These are phyloP conservation scores for Fomitopsis betulina DNA, from an alignment of 1,284 basidiomycete species.

Conservation along the genomic window DNA sequence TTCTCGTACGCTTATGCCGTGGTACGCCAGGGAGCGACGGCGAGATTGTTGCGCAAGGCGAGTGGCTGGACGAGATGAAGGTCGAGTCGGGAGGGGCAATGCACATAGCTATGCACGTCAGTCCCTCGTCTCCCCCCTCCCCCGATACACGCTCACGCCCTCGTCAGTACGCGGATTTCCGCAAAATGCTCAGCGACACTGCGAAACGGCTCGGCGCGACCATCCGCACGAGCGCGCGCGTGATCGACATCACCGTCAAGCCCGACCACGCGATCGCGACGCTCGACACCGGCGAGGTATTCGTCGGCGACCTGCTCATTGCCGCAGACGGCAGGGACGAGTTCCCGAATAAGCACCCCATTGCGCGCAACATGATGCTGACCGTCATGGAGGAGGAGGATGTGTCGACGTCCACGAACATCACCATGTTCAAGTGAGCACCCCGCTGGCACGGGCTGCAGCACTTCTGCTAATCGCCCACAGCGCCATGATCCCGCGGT, in stretches of 20 bases:
- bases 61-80: constrained; percentile 24
- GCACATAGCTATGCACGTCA: constrained; percentile 21
- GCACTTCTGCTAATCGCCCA: neutral
- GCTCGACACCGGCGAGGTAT: constrained; percentile 20
- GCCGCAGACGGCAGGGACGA: constrained; percentile 26
- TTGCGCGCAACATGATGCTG: constrained; percentile 15
- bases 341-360: neutral
- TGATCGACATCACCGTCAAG: constrained; percentile 14
- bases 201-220: constrained; percentile 19
- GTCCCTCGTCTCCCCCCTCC: neutral
- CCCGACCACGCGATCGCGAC: constrained; percentile 15
- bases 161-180: constrained; percentile 21
- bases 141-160: neutral
- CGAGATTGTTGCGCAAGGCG: constrained; percentile 15
- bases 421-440: constrained; percentile 23
- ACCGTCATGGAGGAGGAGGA: constrained; percentile 17
- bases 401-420: constrained; percentile 14
- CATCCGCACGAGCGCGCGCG: constrained; percentile 13
- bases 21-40: constrained; percentile 22
- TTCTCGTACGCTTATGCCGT: neutral
- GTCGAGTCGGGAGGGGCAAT: constrained; percentile 25
- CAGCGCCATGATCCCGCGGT: constrained; percentile 14
- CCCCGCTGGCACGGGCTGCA: neutral
- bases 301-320: constrained; percentile 25
- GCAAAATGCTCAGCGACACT: constrained; percentile 16